Base-by-base conservation (phyloP, 169 alveolate genomes). In the Toxoplasma gondii region DNA sequence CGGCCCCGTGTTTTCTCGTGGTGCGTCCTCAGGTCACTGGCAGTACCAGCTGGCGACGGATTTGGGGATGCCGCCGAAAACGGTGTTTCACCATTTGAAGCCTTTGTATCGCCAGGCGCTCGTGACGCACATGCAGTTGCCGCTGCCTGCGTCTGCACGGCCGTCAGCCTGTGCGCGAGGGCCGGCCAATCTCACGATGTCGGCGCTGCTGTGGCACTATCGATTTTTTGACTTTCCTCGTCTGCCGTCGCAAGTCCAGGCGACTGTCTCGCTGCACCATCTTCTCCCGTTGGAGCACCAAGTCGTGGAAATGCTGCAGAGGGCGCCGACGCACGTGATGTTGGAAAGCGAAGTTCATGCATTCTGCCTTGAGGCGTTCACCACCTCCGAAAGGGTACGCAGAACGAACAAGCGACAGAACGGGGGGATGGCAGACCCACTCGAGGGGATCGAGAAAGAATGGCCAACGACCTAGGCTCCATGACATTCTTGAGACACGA, bases 41-140 rank as follows among this genome's bases (percentile, higher is more conserved):
- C 74, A 96, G 95, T 74, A 90, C 45, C 95, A 92, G 93, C 36
- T 93, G 12, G 91, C 95, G 16, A 70, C 34, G 44, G 95, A 93
- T 44, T 80, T 93, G 29, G 80, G 74, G 39, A 19, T 93, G 44
- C 92, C 64, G 38, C 94, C 95, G 39, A 93, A 93, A 58, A 88
- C 87, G 16, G 87, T 93, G 34, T 93, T 93, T 41, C 95, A 93
- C 83, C 95, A 93, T 82, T 39, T 93, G 58, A 93, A 93, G 80
- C 93, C 93, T 17, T 64, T 93, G 29, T 88, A 93, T 54, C 29
- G 92, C 4, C 88, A 82, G 58, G 94, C 80, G 27, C 67, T 93
- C 27, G 64, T 93, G 17, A 54, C 43, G 74, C 93, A 84, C 74
- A 58, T 93, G 92, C 93, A 86, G 94, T 87, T 93, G 67, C 53